Evolutionary conservation across 352 stramenopile species (phyloP).

Genomic region (Pythium rishiriense): DNA sequence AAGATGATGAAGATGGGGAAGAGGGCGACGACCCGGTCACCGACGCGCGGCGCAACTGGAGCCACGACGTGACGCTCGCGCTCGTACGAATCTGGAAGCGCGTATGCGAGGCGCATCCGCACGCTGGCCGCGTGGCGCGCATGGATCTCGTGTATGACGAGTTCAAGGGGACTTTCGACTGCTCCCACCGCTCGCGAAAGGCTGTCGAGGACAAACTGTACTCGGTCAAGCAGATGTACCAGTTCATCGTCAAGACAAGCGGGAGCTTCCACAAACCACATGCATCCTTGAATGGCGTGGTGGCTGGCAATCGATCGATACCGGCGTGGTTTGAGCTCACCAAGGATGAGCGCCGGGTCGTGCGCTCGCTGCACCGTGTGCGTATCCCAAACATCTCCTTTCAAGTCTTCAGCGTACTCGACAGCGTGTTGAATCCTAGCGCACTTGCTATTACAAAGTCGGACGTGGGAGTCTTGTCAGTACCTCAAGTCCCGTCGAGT

Average conservation of each 20-base stretch:
- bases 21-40: constrained; percentile 18
- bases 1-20: background rate
- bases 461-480: background rate
- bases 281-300: constrained; percentile 4
- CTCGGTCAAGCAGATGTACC: constrained; percentile 72
- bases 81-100: constrained; percentile 58
- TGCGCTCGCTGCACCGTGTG: constrained; percentile 55
- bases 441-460: background rate
- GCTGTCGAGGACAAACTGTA: constrained; percentile 72
- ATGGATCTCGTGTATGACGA: constrained; percentile 55
- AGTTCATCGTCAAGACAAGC: constrained; percentile 67
- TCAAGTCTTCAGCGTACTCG: constrained; percentile 51
- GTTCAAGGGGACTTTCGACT: constrained; percentile 47
- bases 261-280: constrained; percentile 38
- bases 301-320: background rate
- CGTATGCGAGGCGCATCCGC: constrained; percentile 38
- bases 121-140: constrained; percentile 39
- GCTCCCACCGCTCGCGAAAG: constrained; percentile 48
- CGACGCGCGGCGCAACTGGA: constrained; percentile 59
- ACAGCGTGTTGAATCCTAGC: constrained; percentile 48
- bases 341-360: constrained; percentile 49
- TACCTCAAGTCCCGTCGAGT: background rate
- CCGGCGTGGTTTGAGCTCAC: constrained; percentile 62
- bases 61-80: constrained; percentile 46
- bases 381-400: constrained; percentile 59